A percentile compares a stretch with the other conserved stretches of the same genome.
These are phyloP conservation scores for Colletotrichum musicola DNA, from an alignment of 2,329 filamentous ascomycete genomes.

Conservation along the genomic window DNA sequence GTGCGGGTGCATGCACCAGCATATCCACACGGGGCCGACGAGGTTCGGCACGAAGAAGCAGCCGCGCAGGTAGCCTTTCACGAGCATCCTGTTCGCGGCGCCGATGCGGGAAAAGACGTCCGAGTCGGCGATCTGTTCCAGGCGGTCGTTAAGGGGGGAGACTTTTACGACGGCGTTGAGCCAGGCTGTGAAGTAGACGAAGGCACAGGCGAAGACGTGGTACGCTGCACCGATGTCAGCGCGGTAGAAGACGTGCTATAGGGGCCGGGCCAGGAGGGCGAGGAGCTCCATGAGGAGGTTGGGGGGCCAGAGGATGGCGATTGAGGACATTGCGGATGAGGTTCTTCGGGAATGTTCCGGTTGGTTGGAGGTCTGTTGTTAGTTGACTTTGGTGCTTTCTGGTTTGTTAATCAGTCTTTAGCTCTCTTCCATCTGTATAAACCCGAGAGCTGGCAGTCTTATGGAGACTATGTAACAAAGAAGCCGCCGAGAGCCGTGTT, in stretches of 20 bases:
- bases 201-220: conserved; percentile 14
- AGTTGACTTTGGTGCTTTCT: background rate
- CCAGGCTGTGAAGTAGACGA: conserved; percentile 13
- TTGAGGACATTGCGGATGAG: background rate
- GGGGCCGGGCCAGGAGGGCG: background rate
- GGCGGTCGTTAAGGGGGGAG: background rate
- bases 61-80: conserved; percentile 26
- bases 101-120: background rate
- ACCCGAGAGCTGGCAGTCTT: too few relatives aligned
- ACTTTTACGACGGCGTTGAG: conserved; percentile 14
- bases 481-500: too few relatives aligned
- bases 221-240: conserved; percentile 18
- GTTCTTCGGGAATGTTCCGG: background rate
- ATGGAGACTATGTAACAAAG: too few relatives aligned
- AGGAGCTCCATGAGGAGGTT: background rate
- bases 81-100: conserved; percentile 9
- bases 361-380: background rate
- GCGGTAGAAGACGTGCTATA: conserved; percentile 26
- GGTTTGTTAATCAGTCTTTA: too few relatives aligned
- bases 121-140: background rate
- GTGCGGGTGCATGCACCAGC: background rate
- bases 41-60: conserved; percentile 29
- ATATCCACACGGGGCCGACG: conserved; percentile 17
- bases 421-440: too few relatives aligned
- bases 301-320: background rate